Conservation (phyloP, 2,329 filamentous ascomycete species). For the Colletotrichum orchidophilum region DNA sequence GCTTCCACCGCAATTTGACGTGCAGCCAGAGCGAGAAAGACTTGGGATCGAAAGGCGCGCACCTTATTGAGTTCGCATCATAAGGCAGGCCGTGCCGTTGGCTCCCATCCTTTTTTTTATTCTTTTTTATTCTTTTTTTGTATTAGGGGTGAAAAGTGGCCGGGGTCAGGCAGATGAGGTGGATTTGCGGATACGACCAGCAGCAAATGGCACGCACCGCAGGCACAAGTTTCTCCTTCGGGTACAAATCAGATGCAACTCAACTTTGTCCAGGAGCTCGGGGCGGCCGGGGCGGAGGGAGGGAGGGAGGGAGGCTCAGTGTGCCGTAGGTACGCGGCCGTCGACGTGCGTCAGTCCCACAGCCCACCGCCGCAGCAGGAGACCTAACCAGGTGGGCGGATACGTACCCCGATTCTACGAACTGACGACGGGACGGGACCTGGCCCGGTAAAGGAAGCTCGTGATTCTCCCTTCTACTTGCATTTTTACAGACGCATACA, state of each 20-base stretch:
- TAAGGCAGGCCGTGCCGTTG: conserved; percentile 14
- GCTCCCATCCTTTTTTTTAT: not conserved
- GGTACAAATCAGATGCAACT: conserved; percentile 18
- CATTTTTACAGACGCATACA: not conserved
- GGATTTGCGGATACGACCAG: not conserved
- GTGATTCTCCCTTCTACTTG: not conserved
- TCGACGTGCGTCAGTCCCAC: conserved; percentile 14
- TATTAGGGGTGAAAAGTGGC: conserved; percentile 23
- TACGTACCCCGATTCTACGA: not conserved
- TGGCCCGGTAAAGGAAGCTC: not conserved
- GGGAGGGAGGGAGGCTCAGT: conserved; percentile 16
- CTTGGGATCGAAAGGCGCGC: conserved; percentile 3
- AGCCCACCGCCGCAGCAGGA: conserved; percentile 4
- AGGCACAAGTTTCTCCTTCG: conserved; percentile 26
- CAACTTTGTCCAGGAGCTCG: conserved; percentile 19
- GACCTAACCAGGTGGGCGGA: not conserved
- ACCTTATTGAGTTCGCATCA: conserved; percentile 31
- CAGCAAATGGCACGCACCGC: conserved; percentile 25
- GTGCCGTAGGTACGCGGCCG: conserved; percentile 30
- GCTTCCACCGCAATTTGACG: conserved; percentile 14
- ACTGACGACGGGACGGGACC: not conserved
- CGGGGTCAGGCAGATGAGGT: conserved; percentile 2
- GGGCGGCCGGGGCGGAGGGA: conserved; percentile 8
- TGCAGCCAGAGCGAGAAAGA: not conserved
- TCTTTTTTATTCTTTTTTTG: not conserved